Percentiles rank a stretch among this genome's conserved stretches.
phyloP scores from a whole-genome alignment of 2,329 filamentous ascomycete genomes.

The Coniochaeta hoffmannii region DNA sequence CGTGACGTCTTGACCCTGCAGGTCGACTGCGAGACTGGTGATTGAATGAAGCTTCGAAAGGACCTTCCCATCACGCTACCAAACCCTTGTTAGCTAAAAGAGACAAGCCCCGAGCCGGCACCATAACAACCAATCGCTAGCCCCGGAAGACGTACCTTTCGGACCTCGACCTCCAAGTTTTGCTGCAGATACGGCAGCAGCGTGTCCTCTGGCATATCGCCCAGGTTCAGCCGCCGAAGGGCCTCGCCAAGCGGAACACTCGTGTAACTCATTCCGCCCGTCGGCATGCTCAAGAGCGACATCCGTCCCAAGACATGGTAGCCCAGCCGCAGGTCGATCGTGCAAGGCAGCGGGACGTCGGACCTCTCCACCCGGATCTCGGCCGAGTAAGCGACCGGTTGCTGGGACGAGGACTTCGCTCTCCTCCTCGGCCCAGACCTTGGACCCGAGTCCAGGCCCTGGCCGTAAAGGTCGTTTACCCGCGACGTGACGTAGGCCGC shows the following conservation, averaged over 20 bases:
- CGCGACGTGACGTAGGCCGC: conserved; percentile 54
- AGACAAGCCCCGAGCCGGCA: neutral
- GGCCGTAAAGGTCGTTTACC: conserved; percentile 44
- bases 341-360: conserved; percentile 28
- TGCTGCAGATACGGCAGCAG: conserved; percentile 11
- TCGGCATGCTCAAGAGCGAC: conserved; percentile 29
- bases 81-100: neutral
- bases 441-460: neutral
- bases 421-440: neutral
- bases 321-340: conserved; percentile 25
- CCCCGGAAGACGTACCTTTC: conserved; percentile 11
- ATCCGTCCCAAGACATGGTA: conserved; percentile 22
- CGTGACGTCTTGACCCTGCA: neutral
- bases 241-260: conserved; percentile 6
- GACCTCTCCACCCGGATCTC: conserved; percentile 27
- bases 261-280: conserved; percentile 13
- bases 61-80: neutral
- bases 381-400: conserved; percentile 23
- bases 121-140: neutral
- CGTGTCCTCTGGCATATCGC: conserved; percentile 8
- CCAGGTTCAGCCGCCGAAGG: conserved; percentile 5
- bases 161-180: conserved; percentile 14
- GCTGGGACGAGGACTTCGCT: neutral
- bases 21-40: neutral
- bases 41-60: neutral